These are phyloP conservation scores for Xylariaceae sp. DNA, from an alignment of 2,329 filamentous ascomycete species.

Conservation along the genomic window DNA sequence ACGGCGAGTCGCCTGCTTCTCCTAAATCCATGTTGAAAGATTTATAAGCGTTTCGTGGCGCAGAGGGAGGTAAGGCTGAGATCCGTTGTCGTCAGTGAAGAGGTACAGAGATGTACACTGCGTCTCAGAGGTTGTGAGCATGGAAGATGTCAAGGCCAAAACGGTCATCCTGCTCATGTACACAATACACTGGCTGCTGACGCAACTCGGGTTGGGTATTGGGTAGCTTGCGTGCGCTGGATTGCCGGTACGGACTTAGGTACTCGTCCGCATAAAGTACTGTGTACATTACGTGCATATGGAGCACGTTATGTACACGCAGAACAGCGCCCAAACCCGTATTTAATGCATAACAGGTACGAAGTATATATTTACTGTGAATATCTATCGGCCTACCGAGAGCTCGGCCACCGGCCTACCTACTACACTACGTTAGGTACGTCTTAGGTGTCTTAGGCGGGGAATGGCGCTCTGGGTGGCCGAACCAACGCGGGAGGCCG, in stretches of 20 bases:
- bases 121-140: not conserved
- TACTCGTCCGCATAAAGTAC: no score
- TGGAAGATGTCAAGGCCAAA: not conserved
- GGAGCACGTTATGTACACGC: no score
- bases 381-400: not conserved
- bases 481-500: no score
- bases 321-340: no score
- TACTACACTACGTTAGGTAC: no score
- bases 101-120: not conserved
- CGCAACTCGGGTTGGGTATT: not conserved
- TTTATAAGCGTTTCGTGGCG: constrained; percentile 9
- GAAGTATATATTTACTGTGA: no score
- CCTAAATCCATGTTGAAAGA: constrained; percentile 39
- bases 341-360: no score
- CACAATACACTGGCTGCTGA: not conserved
- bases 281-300: no score
- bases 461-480: no score
- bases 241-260: not conserved
- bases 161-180: not conserved
- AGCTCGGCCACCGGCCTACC: no score
- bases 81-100: constrained; percentile 12
- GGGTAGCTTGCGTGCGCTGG: not conserved
- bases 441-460: no score
- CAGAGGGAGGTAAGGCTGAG: constrained; percentile 4
- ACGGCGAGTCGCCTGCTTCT: constrained; percentile 43